Base-by-base conservation (phyloP, 2,329 filamentous ascomycete species). In the Calonectria hawksworthii region DNA sequence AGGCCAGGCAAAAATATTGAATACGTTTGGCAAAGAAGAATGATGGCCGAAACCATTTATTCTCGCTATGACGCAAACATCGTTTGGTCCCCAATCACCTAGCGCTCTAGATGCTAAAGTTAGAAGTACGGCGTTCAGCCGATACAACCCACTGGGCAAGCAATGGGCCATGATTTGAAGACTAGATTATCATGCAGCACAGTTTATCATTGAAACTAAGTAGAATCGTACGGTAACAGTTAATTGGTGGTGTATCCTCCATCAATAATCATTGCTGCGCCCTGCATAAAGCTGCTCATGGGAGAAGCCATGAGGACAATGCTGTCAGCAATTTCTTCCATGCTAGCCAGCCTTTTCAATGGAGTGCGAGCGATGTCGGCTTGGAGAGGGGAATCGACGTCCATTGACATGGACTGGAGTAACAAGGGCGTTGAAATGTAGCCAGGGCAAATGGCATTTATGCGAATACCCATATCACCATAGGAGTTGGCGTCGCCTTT, bases 401-500 rank as follows among this genome's bases (percentile, higher is more conserved):
- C 74, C 9, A 76, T 56, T 54, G 81, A 80, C 70, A 80, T 81
- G 32, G 72, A 70, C 13, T 74, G 36, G 74, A 79, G 80, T 0
- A 86, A 73, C 4, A 89, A 76, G 0, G 87, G 86, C 3, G 87
- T 89, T 56, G 83, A 80, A 41, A 89, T 84, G 75, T 87, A 89
- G 13, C 87, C 89, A 0, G 90, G 91, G 70, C 91, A 92, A n/a
- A 92, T 88, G 3, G 90, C 90, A 78, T 93, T 93, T 81, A 93
- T 89, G 64, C 90, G 88, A 72, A 92, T 91, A 4, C 87, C 87
- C 64, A 85, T 79, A 5, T 84, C 79, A 0, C 87, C 88, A 82
- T 92, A 92, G 1, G 86, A 85, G 64, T 88, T 86, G 2, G 88
- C 90, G 75, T 92, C 90, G 2, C 86, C 87, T 79, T 86, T 88